Percentiles rank a stretch among this genome's conserved stretches.
These are phyloP conservation scores for Suhomyces bribrorum DNA, from an alignment of 1,139 yeast genomes.

Conservation along the genomic window DNA sequence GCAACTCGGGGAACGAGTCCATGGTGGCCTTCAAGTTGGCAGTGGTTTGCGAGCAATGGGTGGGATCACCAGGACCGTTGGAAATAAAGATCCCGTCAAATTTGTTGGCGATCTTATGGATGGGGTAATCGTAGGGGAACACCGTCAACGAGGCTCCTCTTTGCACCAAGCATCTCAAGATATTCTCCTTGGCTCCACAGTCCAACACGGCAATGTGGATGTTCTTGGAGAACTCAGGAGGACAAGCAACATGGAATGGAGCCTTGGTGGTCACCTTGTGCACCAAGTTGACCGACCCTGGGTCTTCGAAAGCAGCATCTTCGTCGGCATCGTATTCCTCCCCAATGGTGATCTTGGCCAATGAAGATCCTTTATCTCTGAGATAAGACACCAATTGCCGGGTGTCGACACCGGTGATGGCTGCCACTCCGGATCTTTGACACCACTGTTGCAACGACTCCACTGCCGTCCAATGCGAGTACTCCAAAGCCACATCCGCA, in stretches of 20 bases:
- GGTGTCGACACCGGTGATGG: constrained; percentile 95
- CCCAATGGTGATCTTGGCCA: constrained; percentile 87
- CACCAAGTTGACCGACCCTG: constrained; percentile 88
- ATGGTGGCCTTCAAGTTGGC: constrained; percentile 72
- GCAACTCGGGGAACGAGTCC: constrained; percentile 63
- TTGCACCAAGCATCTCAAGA: constrained; percentile 85
- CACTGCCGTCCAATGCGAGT: constrained; percentile 99
- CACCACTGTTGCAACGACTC: constrained; percentile 96
- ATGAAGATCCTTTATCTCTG: constrained; percentile 93
- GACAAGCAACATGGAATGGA: constrained; percentile 83
- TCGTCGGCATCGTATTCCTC: constrained; percentile 90
- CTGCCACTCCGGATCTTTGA: constrained; percentile 93
- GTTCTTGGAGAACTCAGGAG: constrained; percentile 55
- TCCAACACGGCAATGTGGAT: constrained; percentile 90
- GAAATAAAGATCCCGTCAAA: constrained; percentile 95
- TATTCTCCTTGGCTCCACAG: constrained; percentile 98
- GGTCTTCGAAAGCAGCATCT: constrained; percentile 89
- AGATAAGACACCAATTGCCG: constrained; percentile 88
- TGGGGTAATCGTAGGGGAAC: constrained; percentile 92
- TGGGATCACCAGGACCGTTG: constrained; percentile 98
- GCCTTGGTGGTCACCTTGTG: constrained; percentile 93
- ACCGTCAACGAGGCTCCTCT: constrained; percentile 97
- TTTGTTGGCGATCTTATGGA: constrained; percentile 85
- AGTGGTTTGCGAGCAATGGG: constrained; percentile 84
- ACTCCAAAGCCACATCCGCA: constrained; percentile 90